These are phyloP conservation scores for Colletotrichum gloeosporioides DNA, from an alignment of 2,329 filamentous ascomycete species.

Conservation along the genomic window DNA sequence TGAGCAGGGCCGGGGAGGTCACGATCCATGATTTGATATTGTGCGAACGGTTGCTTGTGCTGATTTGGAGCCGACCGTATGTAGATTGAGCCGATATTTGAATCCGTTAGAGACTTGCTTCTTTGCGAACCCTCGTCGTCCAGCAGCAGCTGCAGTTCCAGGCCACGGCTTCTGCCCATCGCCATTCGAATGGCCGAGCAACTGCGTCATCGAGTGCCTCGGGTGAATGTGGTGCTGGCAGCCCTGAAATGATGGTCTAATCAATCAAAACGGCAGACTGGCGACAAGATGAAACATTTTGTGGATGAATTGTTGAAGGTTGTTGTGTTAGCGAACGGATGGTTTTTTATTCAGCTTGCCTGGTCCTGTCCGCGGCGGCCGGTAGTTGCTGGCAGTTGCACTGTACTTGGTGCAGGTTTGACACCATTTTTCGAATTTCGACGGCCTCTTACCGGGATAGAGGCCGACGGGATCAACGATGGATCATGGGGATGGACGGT, in stretches of 20 bases:
- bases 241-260: not conserved
- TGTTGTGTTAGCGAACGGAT: not conserved
- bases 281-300: constrained; percentile 14
- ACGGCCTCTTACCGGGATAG: not conserved
- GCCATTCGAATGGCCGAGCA: constrained; percentile 12
- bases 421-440: not conserved
- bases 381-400: not conserved
- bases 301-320: not conserved
- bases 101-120: constrained; percentile 2
- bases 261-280: not conserved
- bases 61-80: not conserved
- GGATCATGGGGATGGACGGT: not conserved
- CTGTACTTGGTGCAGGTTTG: constrained; percentile 1
- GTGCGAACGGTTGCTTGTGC: not conserved
- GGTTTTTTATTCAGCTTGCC: not conserved
- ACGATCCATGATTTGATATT: not conserved
- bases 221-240: not conserved
- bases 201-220: constrained; percentile 1
- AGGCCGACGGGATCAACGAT: not conserved
- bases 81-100: not conserved
- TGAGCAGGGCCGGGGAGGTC: not conserved
- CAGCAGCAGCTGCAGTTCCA: not conserved
- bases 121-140: not conserved
- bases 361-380: not conserved
- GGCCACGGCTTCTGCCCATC: not conserved